Evolutionary conservation across 805 yeast species (phyloP), one percentile per base, ranked within the genome.

Genomic region (Clavispora fructus): DNA sequence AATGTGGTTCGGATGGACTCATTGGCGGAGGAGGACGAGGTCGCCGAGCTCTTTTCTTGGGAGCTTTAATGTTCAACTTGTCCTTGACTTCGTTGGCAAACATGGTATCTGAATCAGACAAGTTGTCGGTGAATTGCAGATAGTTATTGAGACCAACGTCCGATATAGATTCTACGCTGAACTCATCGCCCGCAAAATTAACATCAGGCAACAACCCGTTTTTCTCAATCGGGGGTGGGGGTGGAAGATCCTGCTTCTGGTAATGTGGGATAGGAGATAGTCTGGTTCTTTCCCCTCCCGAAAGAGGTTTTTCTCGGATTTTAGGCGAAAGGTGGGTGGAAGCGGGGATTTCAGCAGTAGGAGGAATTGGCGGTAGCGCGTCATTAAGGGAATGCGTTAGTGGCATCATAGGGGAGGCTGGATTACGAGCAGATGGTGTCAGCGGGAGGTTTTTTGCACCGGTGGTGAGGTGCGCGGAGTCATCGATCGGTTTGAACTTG

Each of bases 361-460:
- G 42, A 5, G 54, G 56, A 1, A 46, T 53, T 9, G 53, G 54
- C 1, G 58, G 57, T 6, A 49, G 49, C 11, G 25, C 16, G 38
- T 32, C 40, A 31, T 28, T 39, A 7, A 16, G n/a, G 13, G 17
- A 31, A 16, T 33, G 37, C 16, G 23, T 9, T 23, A 16, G 37
- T 12, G 37, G 37, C n/a, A n/a, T 31, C 4, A n/a, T 39, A 7
- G 56, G 10, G 43, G 48, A 41, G 52, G 53, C 43, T 25, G 61
- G 51, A 38, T 52, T 47, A 47, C 56, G 50, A 40, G 52, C 41
- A n/a, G 55, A 50, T 46, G 60, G 57, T 42, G 58, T 35, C 30
- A 44, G 17, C 44, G 23, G 37, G 13, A 17, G 25, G 17, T 33
- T 31, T 41, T 49, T 32, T 56, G 54, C 2, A 54, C 53, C 13